Evolutionary conservation across 208 protist genomes (phyloP).

Genomic region (Porcisia deanei): DNA sequence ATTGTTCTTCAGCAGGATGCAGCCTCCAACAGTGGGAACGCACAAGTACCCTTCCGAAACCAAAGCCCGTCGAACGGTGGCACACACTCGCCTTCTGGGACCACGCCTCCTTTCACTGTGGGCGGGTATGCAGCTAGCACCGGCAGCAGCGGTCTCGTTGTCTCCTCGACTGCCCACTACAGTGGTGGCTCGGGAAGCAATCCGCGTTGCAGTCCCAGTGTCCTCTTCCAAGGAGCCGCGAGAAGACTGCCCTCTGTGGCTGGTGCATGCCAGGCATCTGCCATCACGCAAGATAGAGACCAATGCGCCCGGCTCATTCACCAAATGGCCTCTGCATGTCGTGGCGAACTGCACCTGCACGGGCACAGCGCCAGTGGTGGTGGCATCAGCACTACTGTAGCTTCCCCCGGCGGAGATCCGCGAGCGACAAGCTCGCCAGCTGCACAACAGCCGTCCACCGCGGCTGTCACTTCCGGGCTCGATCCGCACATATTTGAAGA

Average conservation of each 20-base stretch:
- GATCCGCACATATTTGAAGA: slow-evolving; percentile 40
- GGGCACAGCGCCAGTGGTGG: slow-evolving; percentile 9
- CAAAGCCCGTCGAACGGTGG: slow-evolving; percentile 14
- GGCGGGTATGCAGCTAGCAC: slow-evolving; percentile 17
- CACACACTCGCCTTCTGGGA: slow-evolving; percentile 29
- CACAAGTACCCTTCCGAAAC: slow-evolving; percentile 11
- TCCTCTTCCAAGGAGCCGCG: slow-evolving; percentile 18
- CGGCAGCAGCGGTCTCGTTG: slow-evolving; percentile 15
- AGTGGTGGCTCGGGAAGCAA: slow-evolving; percentile 1
- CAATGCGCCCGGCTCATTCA: slow-evolving; percentile 54
- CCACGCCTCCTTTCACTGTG: slow-evolving; percentile 24
- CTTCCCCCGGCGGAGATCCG: slow-evolving; percentile 28
- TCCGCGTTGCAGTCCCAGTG: slow-evolving; percentile 11
- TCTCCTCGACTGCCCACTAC: slow-evolving; percentile 4
- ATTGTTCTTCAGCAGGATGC: slow-evolving; percentile 64
- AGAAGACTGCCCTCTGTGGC: slow-evolving; percentile 56
- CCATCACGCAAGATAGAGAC: slow-evolving; percentile 40
- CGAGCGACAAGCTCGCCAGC: slow-evolving; percentile 25
- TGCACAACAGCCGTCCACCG: slow-evolving; percentile 11
- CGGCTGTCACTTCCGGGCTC: neutral
- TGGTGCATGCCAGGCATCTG: slow-evolving; percentile 41
- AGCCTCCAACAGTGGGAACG: slow-evolving; percentile 19
- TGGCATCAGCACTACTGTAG: slow-evolving; percentile 6
- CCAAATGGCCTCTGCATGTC: slow-evolving; percentile 39
- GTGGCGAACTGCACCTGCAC: slow-evolving; percentile 41